Evolutionary conservation across 78 protist species (phyloP).

Genomic region (Monosiga brevicollis): DNA sequence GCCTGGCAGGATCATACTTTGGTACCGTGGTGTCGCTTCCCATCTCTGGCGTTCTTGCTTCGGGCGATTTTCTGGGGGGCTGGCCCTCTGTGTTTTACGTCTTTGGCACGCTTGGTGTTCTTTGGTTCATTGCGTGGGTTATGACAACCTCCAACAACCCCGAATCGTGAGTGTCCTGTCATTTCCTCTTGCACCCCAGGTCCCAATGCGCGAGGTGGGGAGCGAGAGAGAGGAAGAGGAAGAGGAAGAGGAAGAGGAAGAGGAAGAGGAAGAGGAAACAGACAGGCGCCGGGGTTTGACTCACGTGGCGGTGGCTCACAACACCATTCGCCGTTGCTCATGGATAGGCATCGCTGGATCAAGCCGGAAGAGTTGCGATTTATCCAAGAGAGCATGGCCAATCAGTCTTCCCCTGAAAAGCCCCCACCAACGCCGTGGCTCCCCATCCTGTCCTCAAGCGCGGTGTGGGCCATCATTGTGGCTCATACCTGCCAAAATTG

Average conservation of each 20-base stretch:
- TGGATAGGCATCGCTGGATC: background rate
- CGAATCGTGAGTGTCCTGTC: too few species aligned
- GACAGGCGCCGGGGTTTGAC: too few species aligned
- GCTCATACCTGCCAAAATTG: background rate
- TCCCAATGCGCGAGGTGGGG: too few species aligned
- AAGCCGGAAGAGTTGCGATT: background rate
- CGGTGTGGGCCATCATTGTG: background rate
- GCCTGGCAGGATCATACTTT: background rate
- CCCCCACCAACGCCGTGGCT: background rate
- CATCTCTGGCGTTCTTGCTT: background rate
- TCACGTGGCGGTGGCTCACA: too few species aligned
- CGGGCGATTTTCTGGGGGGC: background rate
- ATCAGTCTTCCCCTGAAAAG: background rate
- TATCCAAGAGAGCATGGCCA: background rate
- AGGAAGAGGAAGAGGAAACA: too few species aligned
- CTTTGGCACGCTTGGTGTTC: background rate
- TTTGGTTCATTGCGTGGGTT: background rate
- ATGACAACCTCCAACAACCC: background rate
- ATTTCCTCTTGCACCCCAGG: too few species aligned
- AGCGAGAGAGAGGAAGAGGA: too few species aligned
- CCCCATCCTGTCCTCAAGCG: background rate
- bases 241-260: too few species aligned
- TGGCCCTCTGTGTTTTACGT: background rate
- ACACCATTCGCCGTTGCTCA: too few species aligned
- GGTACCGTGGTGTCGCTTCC: background rate